Evolutionary conservation across 352 stramenopile species (phyloP).

Genomic region (Pythium brassicae): DNA sequence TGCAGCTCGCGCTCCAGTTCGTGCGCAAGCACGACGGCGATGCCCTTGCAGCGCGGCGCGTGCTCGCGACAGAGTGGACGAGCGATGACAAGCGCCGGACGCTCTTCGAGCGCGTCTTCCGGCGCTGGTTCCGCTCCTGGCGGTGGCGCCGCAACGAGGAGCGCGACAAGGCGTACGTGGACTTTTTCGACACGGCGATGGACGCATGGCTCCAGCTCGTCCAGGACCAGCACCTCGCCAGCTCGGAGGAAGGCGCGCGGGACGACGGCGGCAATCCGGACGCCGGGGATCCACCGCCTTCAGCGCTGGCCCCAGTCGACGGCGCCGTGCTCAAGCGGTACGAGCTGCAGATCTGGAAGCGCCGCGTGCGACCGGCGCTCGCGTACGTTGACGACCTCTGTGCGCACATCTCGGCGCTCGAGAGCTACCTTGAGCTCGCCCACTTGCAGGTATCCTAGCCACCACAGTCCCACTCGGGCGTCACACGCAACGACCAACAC

Average conservation of each 20-base stretch:
- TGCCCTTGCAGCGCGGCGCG: conserved; percentile 25
- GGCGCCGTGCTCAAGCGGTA: conserved; percentile 38
- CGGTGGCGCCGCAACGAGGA: conserved; percentile 18
- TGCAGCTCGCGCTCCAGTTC: conserved; percentile 37
- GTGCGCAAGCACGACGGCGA: conserved; percentile 29
- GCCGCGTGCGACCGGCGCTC: conserved; percentile 39
- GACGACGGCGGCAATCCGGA: neutral
- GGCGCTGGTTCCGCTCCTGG: conserved; percentile 37
- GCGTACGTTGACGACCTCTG: conserved; percentile 59
- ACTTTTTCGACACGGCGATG: conserved; percentile 66
- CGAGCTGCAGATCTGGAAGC: conserved; percentile 67
- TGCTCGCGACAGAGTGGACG: conserved; percentile 28
- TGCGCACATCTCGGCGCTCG: conserved; percentile 54
- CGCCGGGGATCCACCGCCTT: neutral
- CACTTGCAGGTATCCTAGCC: conserved; percentile 47
- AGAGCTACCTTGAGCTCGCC: conserved; percentile 46
- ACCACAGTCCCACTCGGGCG: neutral
- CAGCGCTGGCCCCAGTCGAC: conserved; percentile 13
- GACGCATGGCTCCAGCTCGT: conserved; percentile 55
- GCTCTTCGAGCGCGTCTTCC: conserved; percentile 36
- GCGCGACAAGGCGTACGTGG: conserved; percentile 28
- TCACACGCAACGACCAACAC: neutral
- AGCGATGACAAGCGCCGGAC: conserved; percentile 38
- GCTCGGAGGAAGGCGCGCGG: neutral
- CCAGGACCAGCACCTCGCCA: conserved; percentile 33